Evolutionary conservation across 768 basidiomycete genomes (phyloP).

Genomic region (Suillus decipiens): DNA sequence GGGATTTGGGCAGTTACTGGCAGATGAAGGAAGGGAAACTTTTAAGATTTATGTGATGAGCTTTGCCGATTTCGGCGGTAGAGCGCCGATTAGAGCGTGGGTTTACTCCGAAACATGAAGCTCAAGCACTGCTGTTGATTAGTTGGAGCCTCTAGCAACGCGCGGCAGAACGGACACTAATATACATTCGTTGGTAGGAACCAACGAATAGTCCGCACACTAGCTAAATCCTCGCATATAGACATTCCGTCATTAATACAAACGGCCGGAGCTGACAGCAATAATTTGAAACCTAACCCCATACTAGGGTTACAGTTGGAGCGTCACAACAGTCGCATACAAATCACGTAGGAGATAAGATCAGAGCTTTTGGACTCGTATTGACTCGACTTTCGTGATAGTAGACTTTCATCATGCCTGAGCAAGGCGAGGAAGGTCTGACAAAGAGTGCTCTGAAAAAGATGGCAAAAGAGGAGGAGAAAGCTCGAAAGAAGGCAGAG

Average conservation of each 20-base stretch:
- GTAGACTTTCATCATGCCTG: slow-evolving; percentile 18
- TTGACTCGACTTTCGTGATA: slow-evolving; percentile 11
- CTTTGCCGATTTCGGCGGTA: slow-evolving; percentile 22
- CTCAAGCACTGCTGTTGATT: slow-evolving; percentile 8
- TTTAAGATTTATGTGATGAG: slow-evolving; percentile 1
- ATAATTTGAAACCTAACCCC: slow-evolving; percentile 23
- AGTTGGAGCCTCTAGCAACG: not conserved
- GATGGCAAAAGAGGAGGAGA: slow-evolving; percentile 87
- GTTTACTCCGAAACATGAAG: slow-evolving; percentile 5
- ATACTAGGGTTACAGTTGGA: slow-evolving; percentile 14
- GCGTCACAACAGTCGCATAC: slow-evolving; percentile 4
- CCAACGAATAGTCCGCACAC: not conserved
- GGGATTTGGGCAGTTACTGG: slow-evolving; percentile 16
- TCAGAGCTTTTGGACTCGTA: not conserved
- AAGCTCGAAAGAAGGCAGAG: slow-evolving; percentile 86
- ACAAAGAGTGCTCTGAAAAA: slow-evolving; percentile 92
- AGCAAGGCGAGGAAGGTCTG: slow-evolving; percentile 47
- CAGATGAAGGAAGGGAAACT: slow-evolving; percentile 1
- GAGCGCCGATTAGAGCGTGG: slow-evolving; percentile 15
- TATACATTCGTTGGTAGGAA: not conserved
- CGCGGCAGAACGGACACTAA: not conserved
- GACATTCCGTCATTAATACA: slow-evolving; percentile 6
- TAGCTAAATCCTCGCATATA: not conserved
- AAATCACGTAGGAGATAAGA: slow-evolving; percentile 23
- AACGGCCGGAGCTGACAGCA: slow-evolving; percentile 5